Conservation (phyloP, 352 stramenopile species). For the Thraustochytrium striatum region DNA sequence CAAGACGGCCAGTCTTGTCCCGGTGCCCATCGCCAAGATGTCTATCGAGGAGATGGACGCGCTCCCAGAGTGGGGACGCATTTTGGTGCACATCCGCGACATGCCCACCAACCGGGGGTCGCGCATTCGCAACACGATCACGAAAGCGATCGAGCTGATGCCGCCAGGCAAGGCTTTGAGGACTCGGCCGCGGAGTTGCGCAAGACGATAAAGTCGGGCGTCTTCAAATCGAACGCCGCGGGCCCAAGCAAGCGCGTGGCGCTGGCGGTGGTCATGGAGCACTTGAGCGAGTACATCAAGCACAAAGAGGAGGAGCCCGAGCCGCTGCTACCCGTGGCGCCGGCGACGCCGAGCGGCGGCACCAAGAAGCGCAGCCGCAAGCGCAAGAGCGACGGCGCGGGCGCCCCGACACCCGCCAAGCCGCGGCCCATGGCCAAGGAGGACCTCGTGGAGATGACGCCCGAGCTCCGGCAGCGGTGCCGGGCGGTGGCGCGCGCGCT, state of each 20-base stretch:
- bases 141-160: not conserved
- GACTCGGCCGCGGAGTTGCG: not conserved
- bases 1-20: not conserved
- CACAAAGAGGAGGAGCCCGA: too few relatives aligned
- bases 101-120: constrained; percentile 47
- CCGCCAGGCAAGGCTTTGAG: not conserved
- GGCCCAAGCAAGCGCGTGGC: constrained; percentile 40
- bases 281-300: not conserved
- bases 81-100: constrained; percentile 14
- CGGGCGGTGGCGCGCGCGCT: constrained; percentile 19
- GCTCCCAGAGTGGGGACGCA: constrained; percentile 6
- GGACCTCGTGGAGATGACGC: not conserved
- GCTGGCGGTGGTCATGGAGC: not conserved
- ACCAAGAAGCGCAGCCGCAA: not conserved
- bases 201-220: constrained; percentile 9
- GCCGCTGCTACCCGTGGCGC: not conserved
- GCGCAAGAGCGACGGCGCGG: constrained; percentile 13
- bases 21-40: not conserved
- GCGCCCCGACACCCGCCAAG: not conserved
- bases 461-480: constrained; percentile 7
- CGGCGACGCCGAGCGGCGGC: too few relatives aligned
- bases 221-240: constrained; percentile 47
- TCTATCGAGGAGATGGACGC: not conserved
- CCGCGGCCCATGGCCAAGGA: not conserved
- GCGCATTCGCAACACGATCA: not conserved